phyloP scores from a whole-genome alignment of 2,329 filamentous ascomycete species.

The Gaeumannomyces tritici region DNA sequence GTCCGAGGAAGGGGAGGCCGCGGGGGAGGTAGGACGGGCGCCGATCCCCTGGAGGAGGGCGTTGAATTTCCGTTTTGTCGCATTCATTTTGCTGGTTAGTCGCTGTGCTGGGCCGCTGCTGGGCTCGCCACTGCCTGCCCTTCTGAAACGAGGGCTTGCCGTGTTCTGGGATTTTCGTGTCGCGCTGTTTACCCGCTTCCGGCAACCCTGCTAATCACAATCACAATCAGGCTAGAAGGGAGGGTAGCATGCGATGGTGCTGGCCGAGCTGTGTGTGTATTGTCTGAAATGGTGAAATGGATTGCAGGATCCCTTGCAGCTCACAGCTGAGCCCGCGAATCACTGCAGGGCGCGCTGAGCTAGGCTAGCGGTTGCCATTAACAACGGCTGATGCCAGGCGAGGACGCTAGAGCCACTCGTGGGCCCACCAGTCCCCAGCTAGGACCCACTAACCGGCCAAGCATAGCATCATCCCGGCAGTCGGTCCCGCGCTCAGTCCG shows the following conservation, averaged over 20 bases:
- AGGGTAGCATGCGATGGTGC: background rate
- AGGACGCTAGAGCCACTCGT: background rate
- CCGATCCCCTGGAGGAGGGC: conserved; percentile 59
- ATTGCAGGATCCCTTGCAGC: background rate
- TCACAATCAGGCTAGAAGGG: background rate
- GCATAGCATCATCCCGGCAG: background rate
- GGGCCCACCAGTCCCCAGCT: no score
- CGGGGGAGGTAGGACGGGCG: conserved; percentile 32
- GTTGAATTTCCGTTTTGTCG: conserved; percentile 79
- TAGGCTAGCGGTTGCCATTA: background rate
- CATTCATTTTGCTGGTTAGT: conserved; percentile 45
- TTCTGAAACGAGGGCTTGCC: no score
- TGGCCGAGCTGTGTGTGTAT: background rate
- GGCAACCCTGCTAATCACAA: background rate
- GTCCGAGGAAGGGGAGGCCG: conserved; percentile 16
- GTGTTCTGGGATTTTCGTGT: background rate
- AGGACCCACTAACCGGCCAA: background rate
- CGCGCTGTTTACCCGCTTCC: background rate
- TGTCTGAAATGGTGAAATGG: background rate
- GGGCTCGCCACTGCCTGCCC: no score
- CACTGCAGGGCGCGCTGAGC: background rate
- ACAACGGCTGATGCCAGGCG: background rate
- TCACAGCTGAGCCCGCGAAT: background rate
- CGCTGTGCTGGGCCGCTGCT: background rate
- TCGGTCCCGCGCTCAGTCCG: background rate